These are phyloP conservation scores for Pezizomycotina sp. DNA, from an alignment of 2,329 filamentous ascomycete genomes.

Conservation along the genomic window DNA sequence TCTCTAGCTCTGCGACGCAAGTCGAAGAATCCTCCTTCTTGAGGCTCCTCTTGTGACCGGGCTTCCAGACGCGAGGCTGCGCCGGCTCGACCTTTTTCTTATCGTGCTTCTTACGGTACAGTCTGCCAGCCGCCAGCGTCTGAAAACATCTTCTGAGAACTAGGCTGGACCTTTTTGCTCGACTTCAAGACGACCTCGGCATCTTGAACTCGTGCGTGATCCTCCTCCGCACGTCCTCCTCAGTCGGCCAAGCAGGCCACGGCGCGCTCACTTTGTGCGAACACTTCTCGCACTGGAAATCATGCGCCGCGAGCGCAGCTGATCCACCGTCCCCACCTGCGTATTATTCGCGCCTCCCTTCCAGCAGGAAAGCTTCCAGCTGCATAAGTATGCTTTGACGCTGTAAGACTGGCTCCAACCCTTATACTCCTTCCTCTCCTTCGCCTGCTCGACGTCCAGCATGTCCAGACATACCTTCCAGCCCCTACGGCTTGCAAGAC, in stretches of 20 bases:
- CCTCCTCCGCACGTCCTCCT: conserved; percentile 4
- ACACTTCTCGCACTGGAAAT: conserved; percentile 5
- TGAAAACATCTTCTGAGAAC: neutral
- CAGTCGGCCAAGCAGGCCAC: conserved; percentile 10
- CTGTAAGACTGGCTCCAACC: conserved; percentile 17
- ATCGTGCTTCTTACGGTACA: conserved; percentile 2
- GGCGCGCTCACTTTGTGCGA: neutral
- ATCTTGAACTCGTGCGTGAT: conserved; percentile 5
- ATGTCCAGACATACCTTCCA: conserved; percentile 20
- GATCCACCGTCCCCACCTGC: conserved; percentile 5
- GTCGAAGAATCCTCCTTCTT: too few relatives aligned
- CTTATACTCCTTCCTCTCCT: too few relatives aligned
- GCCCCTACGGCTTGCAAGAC: conserved; percentile 12
- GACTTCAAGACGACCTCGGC: conserved; percentile 11
- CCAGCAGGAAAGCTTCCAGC: conserved; percentile 16
- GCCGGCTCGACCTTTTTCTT: conserved; percentile 5
- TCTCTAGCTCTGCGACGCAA: conserved; percentile 10
- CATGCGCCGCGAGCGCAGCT: conserved; percentile 3
- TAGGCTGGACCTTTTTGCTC: neutral
- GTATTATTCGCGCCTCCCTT: conserved; percentile 9
- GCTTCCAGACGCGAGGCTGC: too few relatives aligned
- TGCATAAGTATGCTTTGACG: conserved; percentile 18
- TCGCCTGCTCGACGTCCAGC: conserved; percentile 13
- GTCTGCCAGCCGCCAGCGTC: neutral
- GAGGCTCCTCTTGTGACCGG: too few relatives aligned